These are phyloP conservation scores for Cryptococcus sp. DNA, from an alignment of 1,284 basidiomycete genomes.

Conservation along the genomic window DNA sequence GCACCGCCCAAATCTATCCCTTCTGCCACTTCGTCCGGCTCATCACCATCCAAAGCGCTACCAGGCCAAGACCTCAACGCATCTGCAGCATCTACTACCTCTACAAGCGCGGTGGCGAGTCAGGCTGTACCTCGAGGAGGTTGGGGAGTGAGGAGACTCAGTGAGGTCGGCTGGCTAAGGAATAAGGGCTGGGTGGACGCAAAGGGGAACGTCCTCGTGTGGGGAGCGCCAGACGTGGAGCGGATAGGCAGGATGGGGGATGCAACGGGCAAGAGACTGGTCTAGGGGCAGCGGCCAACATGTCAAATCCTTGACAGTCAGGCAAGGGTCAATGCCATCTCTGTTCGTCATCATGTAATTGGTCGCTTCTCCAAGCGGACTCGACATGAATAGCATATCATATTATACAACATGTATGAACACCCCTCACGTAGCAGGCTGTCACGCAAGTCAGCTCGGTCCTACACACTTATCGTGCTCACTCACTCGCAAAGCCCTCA, in stretches of 20 bases:
- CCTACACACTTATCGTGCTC: neutral
- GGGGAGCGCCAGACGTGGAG: conserved; percentile 27
- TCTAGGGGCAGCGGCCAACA: conserved; percentile 3
- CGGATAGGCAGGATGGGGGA: conserved; percentile 17
- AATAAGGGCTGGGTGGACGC: conserved; percentile 24
- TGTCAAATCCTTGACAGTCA: too few species aligned
- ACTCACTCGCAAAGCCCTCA: conserved; percentile 49
- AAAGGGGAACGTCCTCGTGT: conserved; percentile 24
- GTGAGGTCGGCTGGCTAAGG: conserved; percentile 39
- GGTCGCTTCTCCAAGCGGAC: neutral
- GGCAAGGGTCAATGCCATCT: too few species aligned
- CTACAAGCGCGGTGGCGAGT: conserved; percentile 1
- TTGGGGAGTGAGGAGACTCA: conserved; percentile 31
- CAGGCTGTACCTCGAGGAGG: neutral
- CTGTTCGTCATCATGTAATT: too few species aligned
- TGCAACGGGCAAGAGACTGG: conserved; percentile 11
- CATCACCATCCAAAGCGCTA: conserved; percentile 19
- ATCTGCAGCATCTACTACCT: conserved; percentile 7
- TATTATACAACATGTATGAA: conserved; percentile 8
- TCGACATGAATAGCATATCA: conserved; percentile 12
- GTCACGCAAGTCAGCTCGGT: neutral
- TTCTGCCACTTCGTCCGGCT: conserved; percentile 7
- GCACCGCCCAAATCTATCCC: conserved; percentile 8
- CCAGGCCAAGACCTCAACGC: conserved; percentile 6
- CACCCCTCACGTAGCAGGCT: conserved; percentile 21